Conservation (phyloP, 2,329 filamentous ascomycete species). For the Calcarisporium arbuscula region DNA sequence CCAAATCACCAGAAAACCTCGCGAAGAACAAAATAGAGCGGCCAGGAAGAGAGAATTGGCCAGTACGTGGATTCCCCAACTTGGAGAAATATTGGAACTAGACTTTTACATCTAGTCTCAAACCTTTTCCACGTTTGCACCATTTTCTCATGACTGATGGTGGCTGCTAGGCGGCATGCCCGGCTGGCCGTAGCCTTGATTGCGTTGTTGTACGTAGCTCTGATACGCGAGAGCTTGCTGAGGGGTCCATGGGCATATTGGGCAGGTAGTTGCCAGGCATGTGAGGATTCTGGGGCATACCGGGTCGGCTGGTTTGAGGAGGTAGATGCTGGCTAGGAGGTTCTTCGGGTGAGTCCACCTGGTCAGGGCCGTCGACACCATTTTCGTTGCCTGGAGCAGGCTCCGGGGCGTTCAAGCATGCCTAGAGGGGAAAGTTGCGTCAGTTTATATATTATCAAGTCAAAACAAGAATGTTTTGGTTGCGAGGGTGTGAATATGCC, state of each 20-base stretch:
- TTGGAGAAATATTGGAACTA: too few species aligned
- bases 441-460: too few species aligned
- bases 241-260: slow-evolving; percentile 62
- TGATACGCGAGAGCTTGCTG: slow-evolving; percentile 79
- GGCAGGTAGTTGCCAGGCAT: slow-evolving; percentile 59
- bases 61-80: too few species aligned
- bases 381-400: slow-evolving; percentile 76
- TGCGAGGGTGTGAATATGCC: too few species aligned
- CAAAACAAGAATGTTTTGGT: too few species aligned
- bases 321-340: slow-evolving; percentile 70
- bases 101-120: too few species aligned
- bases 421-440: slow-evolving; percentile 47
- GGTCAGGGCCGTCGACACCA: slow-evolving; percentile 67
- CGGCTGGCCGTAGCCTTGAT: slow-evolving; percentile 60
- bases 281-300: slow-evolving; percentile 57
- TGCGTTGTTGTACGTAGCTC: slow-evolving; percentile 72
- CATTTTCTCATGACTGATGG: slow-evolving; percentile 62
- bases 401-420: slow-evolving; percentile 93
- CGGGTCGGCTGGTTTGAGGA: slow-evolving; percentile 50
- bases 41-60: too few species aligned
- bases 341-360: slow-evolving; percentile 89
- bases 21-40: too few species aligned
- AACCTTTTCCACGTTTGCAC: too few species aligned
- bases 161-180: slow-evolving; percentile 79
- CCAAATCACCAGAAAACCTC: slow-evolving; percentile 36